Conservation (phyloP, 78 protist genomes). For the Tieghemostelium lacteum region DNA sequence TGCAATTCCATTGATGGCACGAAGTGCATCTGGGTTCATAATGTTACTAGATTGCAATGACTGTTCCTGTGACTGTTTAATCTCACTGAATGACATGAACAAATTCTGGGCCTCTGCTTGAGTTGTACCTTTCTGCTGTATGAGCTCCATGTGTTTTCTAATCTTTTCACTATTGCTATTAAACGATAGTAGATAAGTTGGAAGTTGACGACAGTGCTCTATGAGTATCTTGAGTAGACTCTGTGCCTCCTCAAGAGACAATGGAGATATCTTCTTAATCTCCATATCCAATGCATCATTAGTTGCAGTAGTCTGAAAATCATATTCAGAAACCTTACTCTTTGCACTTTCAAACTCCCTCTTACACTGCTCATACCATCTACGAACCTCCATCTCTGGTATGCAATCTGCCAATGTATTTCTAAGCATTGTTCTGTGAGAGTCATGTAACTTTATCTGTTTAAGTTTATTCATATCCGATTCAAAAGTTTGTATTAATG, state of each 20-base stretch:
- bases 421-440: slow-evolving; percentile 12
- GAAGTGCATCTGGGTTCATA: not conserved
- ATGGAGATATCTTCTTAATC: slow-evolving; percentile 5
- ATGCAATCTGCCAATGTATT: slow-evolving; percentile 36
- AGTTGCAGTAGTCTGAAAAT: not conserved
- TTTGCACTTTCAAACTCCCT: slow-evolving; percentile 16
- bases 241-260: slow-evolving; percentile 32
- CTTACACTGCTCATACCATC: slow-evolving; percentile 52
- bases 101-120: too few species aligned
- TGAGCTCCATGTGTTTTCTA: too few species aligned
- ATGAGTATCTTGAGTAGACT: not conserved
- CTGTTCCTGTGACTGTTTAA: slow-evolving; percentile 12
- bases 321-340: slow-evolving; percentile 9
- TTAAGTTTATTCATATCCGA: slow-evolving; percentile 39
- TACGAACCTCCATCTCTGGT: slow-evolving; percentile 43
- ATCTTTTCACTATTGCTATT: too few species aligned
- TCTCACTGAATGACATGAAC: too few species aligned
- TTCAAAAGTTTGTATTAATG: slow-evolving; percentile 45
- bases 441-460: slow-evolving; percentile 49
- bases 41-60: not conserved
- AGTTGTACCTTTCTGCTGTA: too few species aligned
- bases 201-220: not conserved
- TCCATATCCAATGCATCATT: slow-evolving; percentile 3
- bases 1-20: not conserved
- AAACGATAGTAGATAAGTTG: not conserved